Evolutionary conservation across 257 asterid species (phyloP).

Genomic region (Petunia axillaris): DNA sequence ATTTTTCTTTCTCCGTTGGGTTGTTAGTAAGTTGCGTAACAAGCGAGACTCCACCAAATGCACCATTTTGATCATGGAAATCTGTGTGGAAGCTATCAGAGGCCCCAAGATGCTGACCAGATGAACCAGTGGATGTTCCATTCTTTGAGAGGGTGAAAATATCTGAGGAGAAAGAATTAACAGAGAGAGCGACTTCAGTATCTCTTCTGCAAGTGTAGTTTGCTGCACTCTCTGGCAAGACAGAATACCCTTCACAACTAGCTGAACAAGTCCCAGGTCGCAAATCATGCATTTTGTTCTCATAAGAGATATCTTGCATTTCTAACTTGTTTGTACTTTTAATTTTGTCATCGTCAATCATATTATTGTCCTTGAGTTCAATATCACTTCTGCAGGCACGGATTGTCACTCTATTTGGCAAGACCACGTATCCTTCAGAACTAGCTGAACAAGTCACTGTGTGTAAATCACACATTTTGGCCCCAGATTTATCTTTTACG

Average conservation of each 20-base stretch:
- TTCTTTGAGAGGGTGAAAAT: constrained; percentile 34
- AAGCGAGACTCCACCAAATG: constrained; percentile 28
- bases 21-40: constrained; percentile 23
- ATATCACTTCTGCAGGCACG: constrained; percentile 20
- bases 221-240: constrained; percentile 31
- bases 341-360: constrained; percentile 14
- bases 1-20: constrained; percentile 31
- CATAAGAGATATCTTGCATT: constrained; percentile 18
- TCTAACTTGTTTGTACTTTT: neutral
- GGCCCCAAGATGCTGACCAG: constrained; percentile 35
- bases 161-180: constrained; percentile 34
- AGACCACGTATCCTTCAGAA: constrained; percentile 12
- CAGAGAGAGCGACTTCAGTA: constrained; percentile 11
- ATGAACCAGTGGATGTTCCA: constrained; percentile 24
- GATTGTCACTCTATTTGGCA: constrained; percentile 25
- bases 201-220: constrained; percentile 24
- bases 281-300: neutral
- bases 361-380: constrained; percentile 1
- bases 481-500: constrained; percentile 38
- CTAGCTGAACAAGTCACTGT: constrained; percentile 29
- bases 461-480: constrained; percentile 37
- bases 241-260: constrained; percentile 23
- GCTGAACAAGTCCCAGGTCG: constrained; percentile 1
- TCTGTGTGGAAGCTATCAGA: constrained; percentile 34
- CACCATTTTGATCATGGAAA: constrained; percentile 33